A percentile compares a stretch with the other conserved stretches of the same genome.
Evolutionary conservation across 2,329 filamentous ascomycete species (phyloP).

Genomic region (Pestalotiopsis sp.): DNA sequence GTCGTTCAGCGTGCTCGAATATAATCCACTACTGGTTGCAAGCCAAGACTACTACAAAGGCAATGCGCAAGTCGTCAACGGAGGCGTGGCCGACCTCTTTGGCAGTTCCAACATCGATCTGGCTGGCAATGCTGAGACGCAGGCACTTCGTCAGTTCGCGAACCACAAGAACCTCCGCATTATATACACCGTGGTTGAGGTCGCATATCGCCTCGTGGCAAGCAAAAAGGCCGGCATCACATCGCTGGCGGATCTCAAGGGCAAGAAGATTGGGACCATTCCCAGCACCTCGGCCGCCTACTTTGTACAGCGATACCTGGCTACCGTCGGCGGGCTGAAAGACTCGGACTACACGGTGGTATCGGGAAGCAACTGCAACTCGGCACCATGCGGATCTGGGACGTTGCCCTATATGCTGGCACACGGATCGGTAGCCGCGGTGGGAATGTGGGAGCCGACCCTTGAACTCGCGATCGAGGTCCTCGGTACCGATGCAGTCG

Average conservation of each 20-base stretch:
- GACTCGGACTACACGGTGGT: conserved; percentile 32
- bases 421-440: conserved; percentile 30
- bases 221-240: conserved; percentile 28
- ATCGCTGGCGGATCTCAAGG: conserved; percentile 30
- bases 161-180: conserved; percentile 32
- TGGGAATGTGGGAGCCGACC: conserved; percentile 38
- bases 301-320: conserved; percentile 33
- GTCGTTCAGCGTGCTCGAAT: not conserved
- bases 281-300: conserved; percentile 34
- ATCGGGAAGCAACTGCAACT: conserved; percentile 29
- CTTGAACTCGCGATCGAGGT: conserved; percentile 33
- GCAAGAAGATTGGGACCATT: conserved; percentile 35
- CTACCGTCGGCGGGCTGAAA: conserved; percentile 26
- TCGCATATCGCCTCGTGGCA: conserved; percentile 36
- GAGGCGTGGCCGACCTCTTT: conserved; percentile 34
- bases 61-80: conserved; percentile 24
- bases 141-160: conserved; percentile 35
- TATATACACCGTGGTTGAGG: conserved; percentile 35
- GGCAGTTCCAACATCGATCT: conserved; percentile 31
- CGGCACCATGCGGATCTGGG: conserved; percentile 30
- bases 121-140: conserved; percentile 37
- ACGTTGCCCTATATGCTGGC: conserved; percentile 33
- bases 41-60: conserved; percentile 6
- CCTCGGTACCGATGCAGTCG: conserved; percentile 27
- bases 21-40: not conserved